phyloP scores from a whole-genome alignment of 108 stramenopile species.

The Aureococcus anophagefferens region DNA sequence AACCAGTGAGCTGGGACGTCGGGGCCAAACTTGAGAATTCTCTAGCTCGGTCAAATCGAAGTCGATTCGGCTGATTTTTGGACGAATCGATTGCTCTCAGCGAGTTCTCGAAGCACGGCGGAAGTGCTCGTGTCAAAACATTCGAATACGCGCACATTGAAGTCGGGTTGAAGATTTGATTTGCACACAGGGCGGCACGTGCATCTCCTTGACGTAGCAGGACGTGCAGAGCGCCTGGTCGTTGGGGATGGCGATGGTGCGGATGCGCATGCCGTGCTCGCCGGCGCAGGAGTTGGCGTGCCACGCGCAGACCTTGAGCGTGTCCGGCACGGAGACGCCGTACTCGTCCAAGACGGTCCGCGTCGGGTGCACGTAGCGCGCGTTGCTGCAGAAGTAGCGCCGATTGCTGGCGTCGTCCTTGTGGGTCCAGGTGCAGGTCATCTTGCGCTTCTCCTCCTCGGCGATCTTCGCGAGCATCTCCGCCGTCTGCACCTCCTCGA shows the following conservation, averaged over 20 bases:
- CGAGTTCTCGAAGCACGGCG: too few relatives aligned
- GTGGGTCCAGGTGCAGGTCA: slow-evolving; percentile 1
- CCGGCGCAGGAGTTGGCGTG: slow-evolving; percentile 6
- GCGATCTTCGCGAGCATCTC: slow-evolving; percentile 3
- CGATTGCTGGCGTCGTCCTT: background rate
- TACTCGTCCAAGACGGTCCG: background rate
- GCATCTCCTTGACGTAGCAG: slow-evolving; percentile 6
- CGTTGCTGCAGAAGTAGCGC: too few relatives aligned
- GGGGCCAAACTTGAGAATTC: too few relatives aligned
- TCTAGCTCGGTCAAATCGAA: too few relatives aligned
- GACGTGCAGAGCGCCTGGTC: slow-evolving; percentile 8
- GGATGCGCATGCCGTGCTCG: background rate
- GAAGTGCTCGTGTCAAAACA: too few relatives aligned
- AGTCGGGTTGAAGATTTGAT: too few relatives aligned
- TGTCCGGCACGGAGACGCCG: slow-evolving; percentile 7
- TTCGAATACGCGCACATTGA: too few relatives aligned
- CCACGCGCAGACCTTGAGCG: slow-evolving; percentile 1
- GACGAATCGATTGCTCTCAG: too few relatives aligned
- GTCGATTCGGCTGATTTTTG: too few relatives aligned
- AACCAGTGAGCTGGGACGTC: too few relatives aligned
- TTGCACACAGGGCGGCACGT: too few relatives aligned
- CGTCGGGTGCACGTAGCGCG: too few relatives aligned
- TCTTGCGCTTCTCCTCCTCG: background rate
- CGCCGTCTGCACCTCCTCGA: slow-evolving; percentile 3
- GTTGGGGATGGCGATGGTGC: slow-evolving; percentile 10